Conservation (phyloP, 2,329 filamentous ascomycete species). For the Colletotrichum sp. region DNA sequence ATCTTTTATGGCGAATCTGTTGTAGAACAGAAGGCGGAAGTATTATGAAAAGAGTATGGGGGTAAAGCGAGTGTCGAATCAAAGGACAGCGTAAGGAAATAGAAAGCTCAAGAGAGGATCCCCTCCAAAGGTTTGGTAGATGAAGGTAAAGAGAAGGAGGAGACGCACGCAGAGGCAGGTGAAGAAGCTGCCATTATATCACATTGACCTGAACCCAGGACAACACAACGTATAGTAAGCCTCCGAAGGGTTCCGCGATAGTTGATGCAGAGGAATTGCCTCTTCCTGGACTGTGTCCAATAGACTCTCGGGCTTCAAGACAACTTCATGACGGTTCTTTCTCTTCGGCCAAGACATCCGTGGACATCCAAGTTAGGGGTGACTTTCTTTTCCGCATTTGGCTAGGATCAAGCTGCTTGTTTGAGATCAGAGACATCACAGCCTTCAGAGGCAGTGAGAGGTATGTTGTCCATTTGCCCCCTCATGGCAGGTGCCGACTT, state of each 20-base stretch:
- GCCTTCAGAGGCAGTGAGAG: too few species aligned
- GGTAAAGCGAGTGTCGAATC: not conserved
- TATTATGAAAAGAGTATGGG: not conserved
- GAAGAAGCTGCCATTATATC: not conserved
- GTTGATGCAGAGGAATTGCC: not conserved
- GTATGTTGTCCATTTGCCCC: too few species aligned
- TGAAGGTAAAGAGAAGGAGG: too few species aligned
- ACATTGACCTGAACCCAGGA: not conserved
- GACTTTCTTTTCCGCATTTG: too few species aligned
- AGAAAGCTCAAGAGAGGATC: not conserved
- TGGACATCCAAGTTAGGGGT: too few species aligned
- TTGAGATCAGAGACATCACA: too few species aligned
- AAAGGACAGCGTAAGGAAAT: not conserved
- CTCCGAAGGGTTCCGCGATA: not conserved
- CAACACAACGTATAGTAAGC: rapidly evolving
- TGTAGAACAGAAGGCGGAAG: rapidly evolving
- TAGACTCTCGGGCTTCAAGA: too few species aligned
- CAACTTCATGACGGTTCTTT: too few species aligned
- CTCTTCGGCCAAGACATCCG: too few species aligned
- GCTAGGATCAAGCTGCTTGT: too few species aligned
- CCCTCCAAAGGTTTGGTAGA: too few species aligned
- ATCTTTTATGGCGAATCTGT: not conserved
- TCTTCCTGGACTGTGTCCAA: not conserved
- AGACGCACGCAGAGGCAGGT: not conserved
- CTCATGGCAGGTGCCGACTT: too few species aligned